Percentiles rank a stretch among this genome's conserved stretches.
phyloP scores from a whole-genome alignment of 352 stramenopile species.

The Sclerospora graminicola region DNA sequence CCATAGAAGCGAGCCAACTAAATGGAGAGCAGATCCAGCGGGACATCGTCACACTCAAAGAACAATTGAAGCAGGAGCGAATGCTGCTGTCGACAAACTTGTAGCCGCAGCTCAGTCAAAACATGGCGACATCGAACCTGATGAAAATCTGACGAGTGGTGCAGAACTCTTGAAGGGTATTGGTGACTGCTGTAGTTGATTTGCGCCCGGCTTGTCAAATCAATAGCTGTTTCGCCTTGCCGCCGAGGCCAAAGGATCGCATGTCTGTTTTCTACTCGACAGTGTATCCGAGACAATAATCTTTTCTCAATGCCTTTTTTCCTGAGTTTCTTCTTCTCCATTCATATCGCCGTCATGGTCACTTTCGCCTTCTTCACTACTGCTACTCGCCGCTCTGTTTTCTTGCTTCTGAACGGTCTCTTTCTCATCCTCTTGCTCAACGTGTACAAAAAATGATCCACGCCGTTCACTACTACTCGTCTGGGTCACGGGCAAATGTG shows the following conservation, averaged over 20 bases:
- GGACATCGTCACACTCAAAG: conserved; percentile 17
- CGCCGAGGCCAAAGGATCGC: too few species aligned
- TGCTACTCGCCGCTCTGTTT: neutral
- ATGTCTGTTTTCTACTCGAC: neutral
- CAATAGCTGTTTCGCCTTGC: too few species aligned
- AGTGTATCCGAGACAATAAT: neutral
- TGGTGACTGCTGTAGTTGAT: too few species aligned
- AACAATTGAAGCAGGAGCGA: too few species aligned
- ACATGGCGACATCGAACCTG: conserved; percentile 53
- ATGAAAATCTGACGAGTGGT: neutral
- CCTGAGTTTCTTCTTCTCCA: neutral
- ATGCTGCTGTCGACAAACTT: conserved; percentile 74
- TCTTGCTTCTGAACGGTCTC: too few species aligned
- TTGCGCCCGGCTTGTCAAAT: too few species aligned
- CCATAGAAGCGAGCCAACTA: conserved; percentile 51
- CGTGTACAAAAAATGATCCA: conserved; percentile 18
- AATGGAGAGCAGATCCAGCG: conserved; percentile 44
- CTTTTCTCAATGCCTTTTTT: conserved; percentile 2
- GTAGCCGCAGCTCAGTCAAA: conserved; percentile 69
- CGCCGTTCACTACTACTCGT: conserved; percentile 21
- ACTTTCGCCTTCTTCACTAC: conserved; percentile 4
- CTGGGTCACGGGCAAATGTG: conserved; percentile 48
- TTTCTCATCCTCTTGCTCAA: neutral
- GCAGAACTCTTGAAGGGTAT: neutral
- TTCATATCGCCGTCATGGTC: conserved; percentile 6